These are phyloP conservation scores for Biscutella laevigata DNA, from an alignment of 441 rosid species.

Conservation along the genomic window DNA sequence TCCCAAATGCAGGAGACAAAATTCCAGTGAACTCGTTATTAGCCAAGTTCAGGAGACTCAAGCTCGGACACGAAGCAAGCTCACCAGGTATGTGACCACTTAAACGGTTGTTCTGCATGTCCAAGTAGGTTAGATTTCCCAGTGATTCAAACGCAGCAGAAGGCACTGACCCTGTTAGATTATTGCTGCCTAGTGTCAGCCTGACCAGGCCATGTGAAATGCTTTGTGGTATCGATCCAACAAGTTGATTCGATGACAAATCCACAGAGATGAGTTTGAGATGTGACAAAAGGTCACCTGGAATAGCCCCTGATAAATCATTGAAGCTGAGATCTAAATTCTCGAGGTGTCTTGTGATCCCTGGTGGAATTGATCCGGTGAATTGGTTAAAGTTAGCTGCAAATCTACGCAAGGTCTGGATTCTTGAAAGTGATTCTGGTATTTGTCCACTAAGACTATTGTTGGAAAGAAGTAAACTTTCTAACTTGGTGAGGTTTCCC, in stretches of 20 bases:
- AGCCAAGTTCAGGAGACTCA: slow-evolving; percentile 55
- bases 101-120: slow-evolving; percentile 54
- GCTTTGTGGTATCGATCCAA: slow-evolving; percentile 38
- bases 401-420: slow-evolving; percentile 45
- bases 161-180: slow-evolving; percentile 32
- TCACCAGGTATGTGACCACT: slow-evolving; percentile 35
- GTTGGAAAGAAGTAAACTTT: slow-evolving; percentile 39
- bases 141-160: slow-evolving; percentile 17
- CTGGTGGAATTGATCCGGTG: slow-evolving; percentile 37
- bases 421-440: slow-evolving; percentile 35
- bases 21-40: slow-evolving; percentile 37
- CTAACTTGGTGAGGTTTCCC: slow-evolving; percentile 41
- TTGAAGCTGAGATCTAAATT: slow-evolving; percentile 58
- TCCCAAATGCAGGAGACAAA: slow-evolving; percentile 36
- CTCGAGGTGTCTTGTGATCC: slow-evolving; percentile 33
- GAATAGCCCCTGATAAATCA: slow-evolving; percentile 37
- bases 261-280: slow-evolving; percentile 34
- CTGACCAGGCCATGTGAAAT: slow-evolving; percentile 39
- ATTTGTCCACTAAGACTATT: slow-evolving; percentile 39
- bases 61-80: slow-evolving; percentile 33
- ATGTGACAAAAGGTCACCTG: slow-evolving; percentile 36
- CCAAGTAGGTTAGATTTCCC: slow-evolving; percentile 43
- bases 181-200: slow-evolving; percentile 64
- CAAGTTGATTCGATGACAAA: slow-evolving; percentile 42
- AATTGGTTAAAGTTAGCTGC: slow-evolving; percentile 51